Percentiles rank a stretch among this genome's conserved stretches.
Evolutionary conservation across 805 yeast species (phyloP).

Genomic region (Ogataea naganishii): DNA sequence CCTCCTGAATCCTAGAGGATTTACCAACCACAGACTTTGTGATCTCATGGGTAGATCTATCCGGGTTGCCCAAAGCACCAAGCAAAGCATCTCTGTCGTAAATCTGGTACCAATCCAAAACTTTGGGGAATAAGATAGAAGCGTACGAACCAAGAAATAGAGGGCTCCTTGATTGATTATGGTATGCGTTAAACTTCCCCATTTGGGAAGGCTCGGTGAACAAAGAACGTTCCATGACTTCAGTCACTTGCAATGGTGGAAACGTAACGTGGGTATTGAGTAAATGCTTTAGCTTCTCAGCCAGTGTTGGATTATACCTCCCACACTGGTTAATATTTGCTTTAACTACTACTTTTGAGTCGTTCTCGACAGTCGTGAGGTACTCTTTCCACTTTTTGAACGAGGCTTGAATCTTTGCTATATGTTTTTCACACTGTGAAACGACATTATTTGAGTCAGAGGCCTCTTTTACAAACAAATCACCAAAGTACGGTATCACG

Average conservation of each 20-base stretch:
- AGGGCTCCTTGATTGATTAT: slow-evolving; percentile 43
- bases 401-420: slow-evolving; percentile 61
- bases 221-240: slow-evolving; percentile 58
- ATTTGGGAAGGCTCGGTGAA: slow-evolving; percentile 49
- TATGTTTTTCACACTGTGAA: slow-evolving; percentile 52
- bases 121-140: slow-evolving; percentile 56
- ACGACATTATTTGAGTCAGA: slow-evolving; percentile 27
- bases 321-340: slow-evolving; percentile 4
- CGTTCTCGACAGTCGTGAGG: slow-evolving; percentile 38
- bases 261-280: slow-evolving; percentile 33
- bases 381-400: slow-evolving; percentile 81
- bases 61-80: slow-evolving; percentile 46
- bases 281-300: slow-evolving; percentile 24
- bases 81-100: slow-evolving; percentile 44
- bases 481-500: slow-evolving; percentile 89
- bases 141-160: slow-evolving; percentile 53
- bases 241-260: slow-evolving; percentile 38
- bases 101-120: slow-evolving; percentile 45
- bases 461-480: slow-evolving; percentile 47
- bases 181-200: slow-evolving; percentile 34
- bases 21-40: slow-evolving; percentile 9
- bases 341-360: slow-evolving; percentile 19
- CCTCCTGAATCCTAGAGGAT: slow-evolving; percentile 3
- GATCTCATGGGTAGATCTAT: slow-evolving; percentile 11
- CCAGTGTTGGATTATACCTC: slow-evolving; percentile 4